A percentile compares a stretch with the other conserved stretches of the same genome.
phyloP scores from a whole-genome alignment of 163 green algal genomes.

The Chloromonas sp. region DNA sequence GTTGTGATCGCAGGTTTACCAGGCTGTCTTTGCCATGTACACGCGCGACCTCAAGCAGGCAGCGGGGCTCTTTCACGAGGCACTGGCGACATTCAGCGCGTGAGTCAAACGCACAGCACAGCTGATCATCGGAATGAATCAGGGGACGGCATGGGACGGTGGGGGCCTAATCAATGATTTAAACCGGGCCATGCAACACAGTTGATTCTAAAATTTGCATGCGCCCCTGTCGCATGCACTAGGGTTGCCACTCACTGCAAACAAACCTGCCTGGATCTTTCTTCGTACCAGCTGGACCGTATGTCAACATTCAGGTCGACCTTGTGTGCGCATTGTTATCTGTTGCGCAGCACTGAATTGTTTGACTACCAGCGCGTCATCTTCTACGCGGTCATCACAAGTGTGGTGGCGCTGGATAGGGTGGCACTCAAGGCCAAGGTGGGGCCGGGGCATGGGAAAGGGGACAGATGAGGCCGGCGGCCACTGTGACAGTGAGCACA shows the following conservation, averaged over 20 bases:
- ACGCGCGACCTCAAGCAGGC: slow-evolving; percentile 80
- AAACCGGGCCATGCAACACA: too few relatives aligned
- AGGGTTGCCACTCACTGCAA: too few relatives aligned
- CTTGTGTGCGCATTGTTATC: not conserved
- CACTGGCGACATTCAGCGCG: slow-evolving; percentile 93
- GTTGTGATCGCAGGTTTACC: slow-evolving; percentile 77
- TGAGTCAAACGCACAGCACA: slow-evolving; percentile 23
- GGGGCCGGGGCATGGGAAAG: not conserved
- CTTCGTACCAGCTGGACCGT: too few relatives aligned
- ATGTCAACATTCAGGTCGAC: too few relatives aligned
- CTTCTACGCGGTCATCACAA: slow-evolving; percentile 87
- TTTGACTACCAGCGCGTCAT: slow-evolving; percentile 83
- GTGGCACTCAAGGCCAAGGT: slow-evolving; percentile 36
- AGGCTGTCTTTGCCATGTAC: slow-evolving; percentile 82
- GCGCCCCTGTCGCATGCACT: too few relatives aligned
- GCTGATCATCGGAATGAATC: too few relatives aligned
- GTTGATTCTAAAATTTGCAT: too few relatives aligned
- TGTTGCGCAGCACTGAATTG: slow-evolving; percentile 74
- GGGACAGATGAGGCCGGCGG: too few relatives aligned
- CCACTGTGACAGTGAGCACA: too few relatives aligned
- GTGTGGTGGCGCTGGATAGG: slow-evolving; percentile 66
- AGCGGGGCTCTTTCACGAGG: slow-evolving; percentile 86
- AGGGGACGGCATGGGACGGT: too few relatives aligned
- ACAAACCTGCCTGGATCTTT: too few relatives aligned
- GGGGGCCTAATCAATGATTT: too few relatives aligned